Evolutionary conservation across 139 green algal genomes (phyloP).

Genomic region (Monoraphidium neglectum): DNA sequence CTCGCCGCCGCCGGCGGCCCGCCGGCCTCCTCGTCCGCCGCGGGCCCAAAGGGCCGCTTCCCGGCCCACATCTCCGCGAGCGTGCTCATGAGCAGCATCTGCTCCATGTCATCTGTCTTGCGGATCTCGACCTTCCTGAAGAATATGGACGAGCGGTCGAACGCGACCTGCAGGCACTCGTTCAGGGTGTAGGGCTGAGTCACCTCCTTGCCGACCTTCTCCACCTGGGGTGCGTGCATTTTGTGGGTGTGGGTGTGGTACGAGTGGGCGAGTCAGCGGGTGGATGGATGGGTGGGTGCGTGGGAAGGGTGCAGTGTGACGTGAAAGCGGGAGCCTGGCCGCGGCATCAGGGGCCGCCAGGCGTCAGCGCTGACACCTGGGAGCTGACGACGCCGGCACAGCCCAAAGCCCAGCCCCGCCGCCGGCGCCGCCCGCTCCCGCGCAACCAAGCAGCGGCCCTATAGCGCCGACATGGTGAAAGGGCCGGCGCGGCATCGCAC

Average conservation of each 20-base stretch:
- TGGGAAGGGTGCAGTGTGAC: neutral
- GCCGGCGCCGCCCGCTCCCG: neutral
- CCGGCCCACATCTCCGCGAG: conserved; percentile 21
- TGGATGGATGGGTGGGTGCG: no score
- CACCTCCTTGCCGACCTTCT: conserved; percentile 19
- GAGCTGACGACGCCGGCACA: neutral
- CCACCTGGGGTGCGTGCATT: conserved; percentile 12
- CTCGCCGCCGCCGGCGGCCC: no score
- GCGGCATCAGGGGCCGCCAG: neutral
- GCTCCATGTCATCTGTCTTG: neutral
- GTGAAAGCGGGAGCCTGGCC: neutral
- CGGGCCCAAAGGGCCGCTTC: neutral
- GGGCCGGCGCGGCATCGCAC: neutral
- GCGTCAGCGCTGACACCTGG: neutral
- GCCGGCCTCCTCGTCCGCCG: no score
- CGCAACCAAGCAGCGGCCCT: neutral
- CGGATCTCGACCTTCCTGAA: conserved; percentile 32
- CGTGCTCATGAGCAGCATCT: conserved; percentile 2
- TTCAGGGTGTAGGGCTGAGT: conserved; percentile 3
- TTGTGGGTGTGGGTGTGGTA: no score
- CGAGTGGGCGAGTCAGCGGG: no score
- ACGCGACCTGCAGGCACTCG: conserved; percentile 18
- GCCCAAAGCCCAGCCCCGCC: neutral
- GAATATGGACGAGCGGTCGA: conserved; percentile 25
- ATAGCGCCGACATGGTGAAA: neutral